A percentile compares a stretch with the other conserved stretches of the same genome.
These are phyloP conservation scores for Trichosporon coremiiforme DNA, from an alignment of 1,284 basidiomycete genomes.

Conservation along the genomic window DNA sequence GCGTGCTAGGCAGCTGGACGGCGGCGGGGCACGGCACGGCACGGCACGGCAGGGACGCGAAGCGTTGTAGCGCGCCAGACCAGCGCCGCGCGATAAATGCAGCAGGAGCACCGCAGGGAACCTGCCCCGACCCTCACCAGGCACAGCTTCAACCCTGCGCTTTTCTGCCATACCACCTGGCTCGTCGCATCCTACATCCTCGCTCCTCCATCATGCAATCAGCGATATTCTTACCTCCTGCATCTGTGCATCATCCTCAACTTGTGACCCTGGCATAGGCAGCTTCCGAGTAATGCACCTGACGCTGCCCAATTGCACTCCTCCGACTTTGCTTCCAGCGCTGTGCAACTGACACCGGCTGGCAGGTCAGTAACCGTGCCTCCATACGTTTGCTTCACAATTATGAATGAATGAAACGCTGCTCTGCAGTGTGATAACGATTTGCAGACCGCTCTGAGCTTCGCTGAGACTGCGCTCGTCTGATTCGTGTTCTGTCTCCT, in stretches of 20 bases:
- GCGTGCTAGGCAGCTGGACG: too few species aligned
- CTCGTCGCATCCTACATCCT: background rate
- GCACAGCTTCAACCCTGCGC: background rate
- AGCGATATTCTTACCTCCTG: too few species aligned
- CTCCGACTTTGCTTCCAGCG: background rate
- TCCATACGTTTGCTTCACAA: background rate
- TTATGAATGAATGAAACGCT: background rate
- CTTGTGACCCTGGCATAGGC: background rate
- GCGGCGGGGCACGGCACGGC: too few species aligned
- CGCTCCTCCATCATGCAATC: background rate
- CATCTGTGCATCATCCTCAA: background rate
- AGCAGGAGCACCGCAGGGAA: background rate
- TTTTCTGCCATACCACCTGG: background rate
- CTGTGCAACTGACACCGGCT: background rate
- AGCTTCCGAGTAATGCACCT: too few species aligned
- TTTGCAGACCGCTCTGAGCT: too few species aligned
- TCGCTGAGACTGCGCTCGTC: too few species aligned
- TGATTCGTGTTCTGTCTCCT: background rate
- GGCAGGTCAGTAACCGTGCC: background rate
- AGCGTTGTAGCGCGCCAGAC: background rate
- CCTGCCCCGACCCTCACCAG: background rate
- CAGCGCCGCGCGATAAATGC: constrained; percentile 5
- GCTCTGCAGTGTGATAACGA: background rate
- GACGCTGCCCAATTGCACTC: too few species aligned
- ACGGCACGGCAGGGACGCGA: background rate